Conservation (phyloP, 192 early-diverging fungal species). For the Coemansia sp. region DNA sequence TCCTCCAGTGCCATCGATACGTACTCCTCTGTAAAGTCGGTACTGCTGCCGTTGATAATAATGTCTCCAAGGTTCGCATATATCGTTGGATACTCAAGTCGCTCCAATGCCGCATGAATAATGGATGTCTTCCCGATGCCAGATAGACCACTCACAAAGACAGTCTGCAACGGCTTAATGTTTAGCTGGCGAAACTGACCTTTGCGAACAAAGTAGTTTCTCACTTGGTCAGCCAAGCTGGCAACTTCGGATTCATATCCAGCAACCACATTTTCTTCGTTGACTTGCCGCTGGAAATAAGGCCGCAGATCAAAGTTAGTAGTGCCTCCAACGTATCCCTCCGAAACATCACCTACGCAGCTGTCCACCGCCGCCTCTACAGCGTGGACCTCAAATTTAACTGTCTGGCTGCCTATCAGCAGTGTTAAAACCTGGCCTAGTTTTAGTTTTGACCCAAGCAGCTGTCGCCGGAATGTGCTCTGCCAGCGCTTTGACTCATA, state of each 20-base stretch:
- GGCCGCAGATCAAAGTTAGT: constrained; percentile 1
- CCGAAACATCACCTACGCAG: too few species aligned
- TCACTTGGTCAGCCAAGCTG: constrained; percentile 15
- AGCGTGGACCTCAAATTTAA: background rate
- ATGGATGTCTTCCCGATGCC: constrained; percentile 37
- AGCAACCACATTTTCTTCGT: background rate
- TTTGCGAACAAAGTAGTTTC: constrained; percentile 25
- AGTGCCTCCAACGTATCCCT: background rate
- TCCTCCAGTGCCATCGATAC: constrained; percentile 26
- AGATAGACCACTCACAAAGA: constrained; percentile 19
- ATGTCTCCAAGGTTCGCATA: constrained; percentile 24
- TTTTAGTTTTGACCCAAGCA: background rate
- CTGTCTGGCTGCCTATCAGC: constrained; percentile 14
- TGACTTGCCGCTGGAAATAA: background rate
- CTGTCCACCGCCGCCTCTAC: too few species aligned
- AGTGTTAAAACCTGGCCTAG: background rate
- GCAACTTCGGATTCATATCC: constrained; percentile 26
- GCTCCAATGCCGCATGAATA: constrained; percentile 15
- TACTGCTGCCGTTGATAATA: constrained; percentile 23
- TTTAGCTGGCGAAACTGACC: constrained; percentile 15
- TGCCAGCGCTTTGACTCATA: constrained; percentile 6
- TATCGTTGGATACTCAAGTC: constrained; percentile 18
- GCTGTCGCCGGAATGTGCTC: constrained; percentile 8
- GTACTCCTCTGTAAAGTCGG: constrained; percentile 32
- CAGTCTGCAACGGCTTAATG: constrained; percentile 17